Percentiles rank a stretch among this genome's conserved stretches.
Conservation (phyloP, 1,284 basidiomycete species). For the Marasmius tenuissimus region DNA sequence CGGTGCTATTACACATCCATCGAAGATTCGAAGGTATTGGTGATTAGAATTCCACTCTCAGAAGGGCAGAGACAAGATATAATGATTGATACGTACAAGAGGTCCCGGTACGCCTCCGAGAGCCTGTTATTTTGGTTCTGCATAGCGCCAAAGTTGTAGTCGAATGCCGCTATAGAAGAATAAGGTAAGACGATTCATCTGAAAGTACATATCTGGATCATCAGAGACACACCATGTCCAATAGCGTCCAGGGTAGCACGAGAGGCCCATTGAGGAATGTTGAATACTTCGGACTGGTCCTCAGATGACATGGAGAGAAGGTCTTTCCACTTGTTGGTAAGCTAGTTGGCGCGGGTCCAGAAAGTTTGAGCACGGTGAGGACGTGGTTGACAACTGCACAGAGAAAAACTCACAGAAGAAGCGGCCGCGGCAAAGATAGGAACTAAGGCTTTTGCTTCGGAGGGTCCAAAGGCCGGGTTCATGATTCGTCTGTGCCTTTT, state of each 20-base stretch:
- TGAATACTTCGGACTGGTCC: conserved; percentile 34
- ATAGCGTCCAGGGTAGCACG: conserved; percentile 46
- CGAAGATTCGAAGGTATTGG: no score
- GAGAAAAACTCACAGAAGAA: background rate
- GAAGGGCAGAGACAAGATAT: no score
- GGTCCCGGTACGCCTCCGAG: conserved; percentile 27
- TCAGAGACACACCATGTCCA: conserved; percentile 33
- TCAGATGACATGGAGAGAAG: conserved; percentile 5
- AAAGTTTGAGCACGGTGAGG: no score
- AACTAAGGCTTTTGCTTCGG: conserved; percentile 15
- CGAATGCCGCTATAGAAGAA: conserved; percentile 37
- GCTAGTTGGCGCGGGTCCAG: background rate
- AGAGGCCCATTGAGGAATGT: conserved; percentile 39
- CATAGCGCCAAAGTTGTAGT: conserved; percentile 36
- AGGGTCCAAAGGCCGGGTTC: conserved; percentile 16
- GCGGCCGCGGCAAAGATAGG: conserved; percentile 10
- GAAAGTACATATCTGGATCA: no score
- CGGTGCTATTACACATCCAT: no score
- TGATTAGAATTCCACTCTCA: no score
- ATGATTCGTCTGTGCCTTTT: conserved; percentile 18
- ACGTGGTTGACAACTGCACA: no score
- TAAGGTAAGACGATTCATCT: background rate
- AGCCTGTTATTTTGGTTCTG: conserved; percentile 37
- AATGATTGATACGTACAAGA: conserved; percentile 28
- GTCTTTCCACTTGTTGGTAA: conserved; percentile 9